These are phyloP conservation scores for Tolypocladium sp. DNA, from an alignment of 2,329 filamentous ascomycete genomes.

Conservation along the genomic window DNA sequence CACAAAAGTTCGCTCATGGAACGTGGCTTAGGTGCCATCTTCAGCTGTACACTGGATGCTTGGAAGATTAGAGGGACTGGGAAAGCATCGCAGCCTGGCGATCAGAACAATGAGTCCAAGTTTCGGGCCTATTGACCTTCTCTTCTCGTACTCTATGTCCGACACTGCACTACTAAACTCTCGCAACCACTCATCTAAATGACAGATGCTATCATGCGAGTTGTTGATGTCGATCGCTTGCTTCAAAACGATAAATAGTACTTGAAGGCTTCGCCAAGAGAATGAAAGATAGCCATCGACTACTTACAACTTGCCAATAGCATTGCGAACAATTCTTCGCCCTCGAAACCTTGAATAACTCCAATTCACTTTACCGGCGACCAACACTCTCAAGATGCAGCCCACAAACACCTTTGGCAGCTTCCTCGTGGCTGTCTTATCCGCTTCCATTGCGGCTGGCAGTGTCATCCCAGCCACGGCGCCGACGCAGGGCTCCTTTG, in stretches of 20 bases:
- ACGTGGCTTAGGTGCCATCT: too few relatives aligned
- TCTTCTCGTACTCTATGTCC: background rate
- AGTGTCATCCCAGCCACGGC: background rate
- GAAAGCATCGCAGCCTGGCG: background rate
- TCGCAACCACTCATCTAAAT: background rate
- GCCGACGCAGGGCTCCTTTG: background rate
- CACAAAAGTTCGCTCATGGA: background rate
- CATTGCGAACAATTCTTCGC: background rate
- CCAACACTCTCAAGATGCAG: background rate
- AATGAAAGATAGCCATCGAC: background rate
- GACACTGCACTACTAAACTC: background rate
- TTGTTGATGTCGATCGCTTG: background rate
- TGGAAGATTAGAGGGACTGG: background rate
- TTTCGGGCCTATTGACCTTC: background rate
- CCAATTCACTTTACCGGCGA: background rate
- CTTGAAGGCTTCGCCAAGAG: background rate
- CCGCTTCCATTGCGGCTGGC: background rate
- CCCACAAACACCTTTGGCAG: background rate
- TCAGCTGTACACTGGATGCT: background rate
- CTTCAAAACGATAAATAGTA: background rate
- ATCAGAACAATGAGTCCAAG: background rate
- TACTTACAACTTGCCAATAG: background rate
- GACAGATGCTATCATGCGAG: background rate
- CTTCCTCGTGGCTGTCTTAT: background rate
- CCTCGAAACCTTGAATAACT: background rate